These are phyloP conservation scores for Fusarium sp. DNA, from an alignment of 2,329 filamentous ascomycete genomes.

Conservation along the genomic window DNA sequence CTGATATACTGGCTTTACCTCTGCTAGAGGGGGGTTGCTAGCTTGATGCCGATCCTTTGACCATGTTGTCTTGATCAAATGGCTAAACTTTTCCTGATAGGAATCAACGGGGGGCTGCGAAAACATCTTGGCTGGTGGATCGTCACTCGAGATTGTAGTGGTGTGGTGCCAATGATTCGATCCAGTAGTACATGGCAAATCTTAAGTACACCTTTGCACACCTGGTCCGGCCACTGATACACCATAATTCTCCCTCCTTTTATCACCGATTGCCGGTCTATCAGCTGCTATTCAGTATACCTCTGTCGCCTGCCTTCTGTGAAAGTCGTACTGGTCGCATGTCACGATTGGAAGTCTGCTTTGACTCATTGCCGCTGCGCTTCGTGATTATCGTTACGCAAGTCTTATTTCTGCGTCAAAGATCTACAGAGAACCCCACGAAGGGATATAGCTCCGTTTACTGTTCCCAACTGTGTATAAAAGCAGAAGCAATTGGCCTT, in stretches of 20 bases:
- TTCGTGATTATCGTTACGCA: background rate
- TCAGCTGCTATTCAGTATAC: background rate
- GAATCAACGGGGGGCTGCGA: background rate
- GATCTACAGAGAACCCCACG: background rate
- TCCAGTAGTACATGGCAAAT: background rate
- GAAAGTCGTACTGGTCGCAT: background rate
- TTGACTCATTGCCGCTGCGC: background rate
- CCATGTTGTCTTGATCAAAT: background rate
- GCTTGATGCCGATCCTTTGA: background rate
- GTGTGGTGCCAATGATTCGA: background rate
- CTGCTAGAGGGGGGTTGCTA: background rate
- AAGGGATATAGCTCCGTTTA: rapidly evolving
- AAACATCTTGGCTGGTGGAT: background rate
- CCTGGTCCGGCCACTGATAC: background rate
- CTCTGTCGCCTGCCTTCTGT: background rate
- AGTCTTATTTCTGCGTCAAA: background rate
- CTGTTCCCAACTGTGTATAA: rapidly evolving
- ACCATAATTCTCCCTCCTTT: background rate
- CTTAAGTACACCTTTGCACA: background rate
- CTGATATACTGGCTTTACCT: background rate
- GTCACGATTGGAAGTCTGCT: background rate
- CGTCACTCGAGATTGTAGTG: background rate
- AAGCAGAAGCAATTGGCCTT: background rate
- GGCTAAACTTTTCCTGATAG: background rate
- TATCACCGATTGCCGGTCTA: background rate